Evolutionary conservation across 129 eudicot species (phyloP).

Genomic region (Flaveria trinervia): DNA sequence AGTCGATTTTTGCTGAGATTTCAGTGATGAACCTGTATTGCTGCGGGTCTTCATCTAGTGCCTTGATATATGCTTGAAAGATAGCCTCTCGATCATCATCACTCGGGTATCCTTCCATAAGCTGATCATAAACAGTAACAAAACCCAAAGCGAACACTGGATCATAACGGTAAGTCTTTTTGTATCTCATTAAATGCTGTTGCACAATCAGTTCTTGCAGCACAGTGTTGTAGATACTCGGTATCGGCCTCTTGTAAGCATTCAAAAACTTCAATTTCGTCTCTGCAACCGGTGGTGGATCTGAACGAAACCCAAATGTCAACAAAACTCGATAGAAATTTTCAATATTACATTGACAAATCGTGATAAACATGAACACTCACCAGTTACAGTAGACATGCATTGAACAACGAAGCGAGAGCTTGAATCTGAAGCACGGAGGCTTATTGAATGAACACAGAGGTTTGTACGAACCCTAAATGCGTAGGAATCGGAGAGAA

Average conservation of each 20-base stretch:
- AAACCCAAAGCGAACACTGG: conserved; percentile 89
- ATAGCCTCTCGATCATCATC: conserved; percentile 79
- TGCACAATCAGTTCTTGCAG: conserved; percentile 86
- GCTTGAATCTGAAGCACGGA: conserved; percentile 38
- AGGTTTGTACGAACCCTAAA: conserved; percentile 44
- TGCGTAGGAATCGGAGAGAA: conserved; percentile 37
- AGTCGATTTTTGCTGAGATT: background rate
- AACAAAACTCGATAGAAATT: background rate
- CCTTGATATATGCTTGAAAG: conserved; percentile 76
- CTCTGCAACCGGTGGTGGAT: conserved; percentile 63
- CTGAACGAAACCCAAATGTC: conserved; percentile 12
- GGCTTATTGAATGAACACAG: conserved; percentile 30
- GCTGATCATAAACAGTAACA: conserved; percentile 93
- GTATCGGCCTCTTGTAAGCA: conserved; percentile 88
- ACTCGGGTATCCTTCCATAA: conserved; percentile 96
- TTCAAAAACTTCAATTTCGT: conserved; percentile 76
- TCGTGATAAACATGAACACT: conserved; percentile 8
- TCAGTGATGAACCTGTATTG: conserved; percentile 59
- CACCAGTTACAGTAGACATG: conserved; percentile 71
- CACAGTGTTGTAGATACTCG: conserved; percentile 88
- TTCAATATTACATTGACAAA: background rate
- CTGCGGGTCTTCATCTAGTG: conserved; percentile 81
- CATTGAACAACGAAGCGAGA: conserved; percentile 61
- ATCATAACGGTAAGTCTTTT: conserved; percentile 73
- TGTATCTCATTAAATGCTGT: conserved; percentile 87